These are phyloP conservation scores for Tulasnella sp. DNA, from an alignment of 768 basidiomycete genomes.

Conservation along the genomic window DNA sequence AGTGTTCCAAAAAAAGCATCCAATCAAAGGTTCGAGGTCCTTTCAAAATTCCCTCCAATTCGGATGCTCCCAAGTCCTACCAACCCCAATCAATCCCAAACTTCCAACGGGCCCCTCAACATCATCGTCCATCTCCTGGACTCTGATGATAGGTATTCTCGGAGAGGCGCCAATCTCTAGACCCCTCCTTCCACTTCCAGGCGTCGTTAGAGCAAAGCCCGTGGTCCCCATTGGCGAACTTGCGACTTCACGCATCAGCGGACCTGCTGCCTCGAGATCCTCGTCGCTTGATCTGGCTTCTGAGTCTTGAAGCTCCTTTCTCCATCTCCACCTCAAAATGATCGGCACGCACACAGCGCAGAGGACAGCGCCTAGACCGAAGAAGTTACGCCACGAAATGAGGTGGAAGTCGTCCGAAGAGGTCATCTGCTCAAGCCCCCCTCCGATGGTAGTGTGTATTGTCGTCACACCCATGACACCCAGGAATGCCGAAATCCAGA, in stretches of 20 bases:
- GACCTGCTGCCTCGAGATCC: background rate
- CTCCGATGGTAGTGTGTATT: constrained; percentile 90
- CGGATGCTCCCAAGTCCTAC: background rate
- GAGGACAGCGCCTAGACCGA: constrained; percentile 74
- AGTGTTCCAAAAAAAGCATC: background rate
- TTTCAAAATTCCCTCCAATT: background rate
- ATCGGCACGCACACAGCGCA: constrained; percentile 89
- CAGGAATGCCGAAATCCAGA: constrained; percentile 85
- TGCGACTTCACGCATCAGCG: background rate
- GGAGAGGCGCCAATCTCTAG: background rate
- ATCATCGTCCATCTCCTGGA: background rate
- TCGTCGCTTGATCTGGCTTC: background rate
- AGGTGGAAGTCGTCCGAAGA: constrained; percentile 88
- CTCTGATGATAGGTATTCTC: background rate
- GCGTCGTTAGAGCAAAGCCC: background rate
- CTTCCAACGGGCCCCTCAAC: background rate
- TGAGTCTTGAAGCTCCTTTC: constrained; percentile 43
- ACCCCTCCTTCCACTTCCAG: background rate
- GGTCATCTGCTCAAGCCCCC: constrained; percentile 89
- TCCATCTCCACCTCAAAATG: constrained; percentile 75
- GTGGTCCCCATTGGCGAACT: background rate
- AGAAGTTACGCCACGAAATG: constrained; percentile 83
- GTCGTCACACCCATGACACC: constrained; percentile 85
- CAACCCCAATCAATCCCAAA: background rate
- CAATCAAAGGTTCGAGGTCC: background rate